Conservation (phyloP, 305 asterid genomes). For the Fraxinus platypoda region DNA sequence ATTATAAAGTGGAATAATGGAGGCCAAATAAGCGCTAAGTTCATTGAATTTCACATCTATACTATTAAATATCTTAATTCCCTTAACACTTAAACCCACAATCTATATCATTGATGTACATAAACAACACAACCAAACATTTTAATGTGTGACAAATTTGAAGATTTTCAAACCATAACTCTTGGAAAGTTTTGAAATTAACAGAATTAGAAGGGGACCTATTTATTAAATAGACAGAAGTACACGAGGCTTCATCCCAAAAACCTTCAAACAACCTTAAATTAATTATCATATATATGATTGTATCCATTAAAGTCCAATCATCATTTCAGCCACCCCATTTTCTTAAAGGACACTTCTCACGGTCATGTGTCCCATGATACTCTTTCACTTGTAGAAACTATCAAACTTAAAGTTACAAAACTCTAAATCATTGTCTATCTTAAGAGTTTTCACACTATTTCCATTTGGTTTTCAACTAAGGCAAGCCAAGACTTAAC, state of each 20-base stretch:
- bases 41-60: background rate
- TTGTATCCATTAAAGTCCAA: background rate
- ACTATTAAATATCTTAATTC: background rate
- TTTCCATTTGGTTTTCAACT: background rate
- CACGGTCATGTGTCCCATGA: background rate
- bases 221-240: background rate
- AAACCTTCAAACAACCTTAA: background rate
- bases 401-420: background rate
- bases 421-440: background rate
- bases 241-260: background rate
- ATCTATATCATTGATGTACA: background rate
- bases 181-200: background rate
- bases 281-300: background rate
- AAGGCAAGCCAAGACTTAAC: background rate
- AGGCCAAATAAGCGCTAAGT: background rate
- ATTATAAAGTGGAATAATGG: too few species aligned
- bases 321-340: background rate
- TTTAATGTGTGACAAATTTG: background rate
- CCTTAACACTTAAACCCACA: background rate
- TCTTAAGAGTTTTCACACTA: background rate
- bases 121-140: background rate
- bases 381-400: background rate
- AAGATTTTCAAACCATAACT: background rate
- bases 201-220: background rate
- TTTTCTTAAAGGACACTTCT: background rate